Evolutionary conservation across 148 eudicot genomes (phyloP), one percentile per base, ranked within the genome.

Genomic region (Persicaria tinctoria): DNA sequence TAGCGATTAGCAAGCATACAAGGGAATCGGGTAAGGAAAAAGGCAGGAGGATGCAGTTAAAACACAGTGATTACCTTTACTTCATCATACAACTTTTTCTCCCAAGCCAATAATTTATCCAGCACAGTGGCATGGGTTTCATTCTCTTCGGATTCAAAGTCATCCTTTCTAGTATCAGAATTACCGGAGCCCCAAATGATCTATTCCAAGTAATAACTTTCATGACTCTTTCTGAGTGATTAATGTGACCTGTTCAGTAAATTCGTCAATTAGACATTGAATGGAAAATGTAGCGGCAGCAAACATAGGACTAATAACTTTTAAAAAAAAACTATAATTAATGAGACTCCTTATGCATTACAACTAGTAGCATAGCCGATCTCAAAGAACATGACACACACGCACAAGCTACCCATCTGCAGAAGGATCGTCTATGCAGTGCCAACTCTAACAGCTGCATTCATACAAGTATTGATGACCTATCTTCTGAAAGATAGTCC

Each of bases 51-150:
- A 32, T 32, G 38, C 2, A 32, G 38, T 32, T 32, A 32, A 32
- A 32, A 32, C 38, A 32, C 38, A 32, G 60, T 16, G 50, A 51
- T 76, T 82, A 93, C 98, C 85, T 91, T 93, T 56, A 91, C 95
- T 91, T 93, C 98, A 80, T 93, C 95, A 75, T 85, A 93, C 54
- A 93, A 84, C 85, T 93, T 93, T 78, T 93, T 91, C 87, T 93
- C 98, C 98, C 98, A 93, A 44, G 98, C 98, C 73, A 91, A 87
- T 87, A 93, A 84, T 79, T 91, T 93, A 83, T 93, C 98, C 81
- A 93, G 79, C 70, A 91, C 93, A 0, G 95, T 89, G 74, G 98
- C 97, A 83, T 89, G 98, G 73, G 97, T 91, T 77, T 93, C 38
- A 32, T 88, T 79, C 83, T 91, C 90, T 82, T 93, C 98, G 14